A percentile compares a stretch with the other conserved stretches of the same genome.
phyloP scores from a whole-genome alignment of 108 stramenopile species.

The Skeletonema potamos region DNA sequence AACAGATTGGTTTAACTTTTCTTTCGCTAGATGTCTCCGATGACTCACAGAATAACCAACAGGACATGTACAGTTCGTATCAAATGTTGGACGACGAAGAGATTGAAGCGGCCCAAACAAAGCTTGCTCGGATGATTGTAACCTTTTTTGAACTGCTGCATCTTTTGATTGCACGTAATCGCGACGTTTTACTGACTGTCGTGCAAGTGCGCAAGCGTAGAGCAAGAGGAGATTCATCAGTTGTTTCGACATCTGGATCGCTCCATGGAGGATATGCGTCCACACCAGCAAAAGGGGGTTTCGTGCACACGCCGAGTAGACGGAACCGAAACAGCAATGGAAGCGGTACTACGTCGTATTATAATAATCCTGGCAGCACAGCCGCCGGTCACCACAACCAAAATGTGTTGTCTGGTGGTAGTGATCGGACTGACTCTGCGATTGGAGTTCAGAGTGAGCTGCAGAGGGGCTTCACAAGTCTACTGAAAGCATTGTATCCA shows the following conservation, averaged over 20 bases:
- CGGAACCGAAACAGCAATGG: slow-evolving; percentile 3
- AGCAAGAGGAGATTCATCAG: slow-evolving; percentile 26
- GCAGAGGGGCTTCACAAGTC: slow-evolving; percentile 70
- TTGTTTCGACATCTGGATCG: slow-evolving; percentile 21
- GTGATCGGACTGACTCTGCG: slow-evolving; percentile 74
- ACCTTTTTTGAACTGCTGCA: slow-evolving; percentile 87
- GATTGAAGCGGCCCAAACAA: slow-evolving; percentile 63
- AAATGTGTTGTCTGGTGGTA: slow-evolving; percentile 7
- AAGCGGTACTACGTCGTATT: not conserved
- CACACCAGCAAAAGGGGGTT: slow-evolving; percentile 11
- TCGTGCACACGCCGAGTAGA: slow-evolving; percentile 6
- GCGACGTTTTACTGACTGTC: slow-evolving; percentile 70
- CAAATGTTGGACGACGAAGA: slow-evolving; percentile 70
- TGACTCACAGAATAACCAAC: slow-evolving; percentile 18
- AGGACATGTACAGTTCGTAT: slow-evolving; percentile 37
- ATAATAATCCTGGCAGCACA: not conserved
- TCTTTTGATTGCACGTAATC: slow-evolving; percentile 77
- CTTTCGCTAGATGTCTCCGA: slow-evolving; percentile 53
- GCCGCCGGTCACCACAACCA: not conserved
- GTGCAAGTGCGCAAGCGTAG: slow-evolving; percentile 67
- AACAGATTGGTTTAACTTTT: slow-evolving; percentile 74
- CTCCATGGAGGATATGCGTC: slow-evolving; percentile 23
- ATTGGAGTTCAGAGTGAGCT: slow-evolving; percentile 88
- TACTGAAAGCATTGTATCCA: slow-evolving; percentile 69
- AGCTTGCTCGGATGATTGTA: slow-evolving; percentile 72